Base-by-base conservation (phyloP, 2,329 filamentous ascomycete genomes). In the Fusarium cyanostomum region DNA sequence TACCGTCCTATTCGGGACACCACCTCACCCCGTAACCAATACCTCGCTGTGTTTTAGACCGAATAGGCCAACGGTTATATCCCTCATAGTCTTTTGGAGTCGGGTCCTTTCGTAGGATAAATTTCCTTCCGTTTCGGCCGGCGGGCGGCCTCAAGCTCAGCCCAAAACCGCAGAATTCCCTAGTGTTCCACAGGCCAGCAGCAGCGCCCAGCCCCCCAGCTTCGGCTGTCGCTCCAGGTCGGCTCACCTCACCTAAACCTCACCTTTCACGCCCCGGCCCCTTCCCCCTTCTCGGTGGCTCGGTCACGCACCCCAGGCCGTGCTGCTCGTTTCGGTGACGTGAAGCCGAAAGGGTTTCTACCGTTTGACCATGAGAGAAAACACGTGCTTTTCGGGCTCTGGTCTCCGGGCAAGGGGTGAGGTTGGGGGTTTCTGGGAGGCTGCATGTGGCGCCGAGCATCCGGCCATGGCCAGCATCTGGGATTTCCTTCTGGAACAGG, bases 161-260 rank as follows among this genome's bases (percentile, higher is more conserved):
- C 21, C 56, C 42, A 7, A 30, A 49, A 31, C 11, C 24, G 42
- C 39, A 42, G 57, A 42, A 27, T 26, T 15, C 24, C 38, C 24
- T 13, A 28, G 7, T 31, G 16, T 18, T 26, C 34, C 45, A 26
- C 38, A 43, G 38, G 24, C 26, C 51, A 33, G 18, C 28, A 27
- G 42, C 24, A n/a, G n/a, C n/a, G 16, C 42, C 41, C 38, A 28
- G 15, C 39, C 39, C 39, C 39, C 39, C 39, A n/a, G 15, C 8
- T 7, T 39, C 33, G 21, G 13, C 21, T 34, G 10, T 39, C 38
- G 13, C n/a, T 53, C 56, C 41, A 59, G 45, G 52, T 62, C 59
- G 62, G 49, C 62, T 65, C 61, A 64, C 57, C 56, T 50, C 54
- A 44, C 41, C 60, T 66, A n/a, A 50, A 56, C 56, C 52, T 52